Conservation (phyloP, 179 eudicot genomes). For the Silene coronaria region DNA sequence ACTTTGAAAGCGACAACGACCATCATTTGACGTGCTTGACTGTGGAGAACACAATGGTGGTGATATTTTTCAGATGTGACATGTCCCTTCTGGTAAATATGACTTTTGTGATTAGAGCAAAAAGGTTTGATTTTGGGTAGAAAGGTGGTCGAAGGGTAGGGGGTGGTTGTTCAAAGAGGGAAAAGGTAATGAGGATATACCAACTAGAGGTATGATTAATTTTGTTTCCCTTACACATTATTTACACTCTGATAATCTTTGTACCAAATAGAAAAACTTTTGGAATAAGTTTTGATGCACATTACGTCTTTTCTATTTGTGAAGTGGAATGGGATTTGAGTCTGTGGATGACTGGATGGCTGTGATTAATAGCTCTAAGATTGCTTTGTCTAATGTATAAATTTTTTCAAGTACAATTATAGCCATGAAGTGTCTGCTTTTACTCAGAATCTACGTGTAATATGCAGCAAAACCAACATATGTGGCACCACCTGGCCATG, state of each 20-base stretch:
- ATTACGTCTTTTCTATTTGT: neutral
- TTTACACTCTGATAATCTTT: neutral
- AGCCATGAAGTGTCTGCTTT: neutral
- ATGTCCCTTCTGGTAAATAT: too few relatives aligned
- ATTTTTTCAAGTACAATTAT: neutral
- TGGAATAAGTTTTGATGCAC: neutral
- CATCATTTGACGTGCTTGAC: too few relatives aligned
- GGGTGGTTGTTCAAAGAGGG: too few relatives aligned
- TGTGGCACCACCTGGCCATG: constrained; percentile 99
- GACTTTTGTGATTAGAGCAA: too few relatives aligned
- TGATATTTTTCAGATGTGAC: too few relatives aligned
- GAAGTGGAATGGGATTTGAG: neutral
- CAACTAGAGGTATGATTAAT: too few relatives aligned
- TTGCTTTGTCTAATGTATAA: neutral
- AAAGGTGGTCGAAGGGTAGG: too few relatives aligned
- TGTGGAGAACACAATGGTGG: too few relatives aligned
- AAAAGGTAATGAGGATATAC: too few relatives aligned
- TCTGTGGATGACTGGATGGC: neutral
- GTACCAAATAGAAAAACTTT: neutral
- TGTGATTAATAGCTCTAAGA: neutral
- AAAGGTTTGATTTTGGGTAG: too few relatives aligned
- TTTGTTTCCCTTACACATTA: too few relatives aligned
- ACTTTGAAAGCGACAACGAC: too few relatives aligned
- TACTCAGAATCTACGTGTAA: constrained; percentile 5
- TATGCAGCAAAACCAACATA: constrained; percentile 85